Base-by-base conservation (phyloP, 148 eudicot species). In the Vaccinium macrocarpon region DNA sequence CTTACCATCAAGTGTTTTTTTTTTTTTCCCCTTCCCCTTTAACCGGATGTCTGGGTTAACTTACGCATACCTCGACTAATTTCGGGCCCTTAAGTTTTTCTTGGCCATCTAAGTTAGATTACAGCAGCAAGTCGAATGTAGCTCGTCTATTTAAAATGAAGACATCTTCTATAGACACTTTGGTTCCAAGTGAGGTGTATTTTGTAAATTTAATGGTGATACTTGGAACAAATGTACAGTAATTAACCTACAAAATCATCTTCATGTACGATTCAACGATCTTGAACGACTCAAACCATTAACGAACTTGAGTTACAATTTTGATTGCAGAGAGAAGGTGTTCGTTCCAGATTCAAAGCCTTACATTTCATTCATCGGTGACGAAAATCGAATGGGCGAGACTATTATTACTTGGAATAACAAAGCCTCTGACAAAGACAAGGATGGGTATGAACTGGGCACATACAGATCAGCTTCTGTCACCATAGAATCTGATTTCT, bases 291-390 rank as follows among this genome's bases (percentile, higher is more conserved):
- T 16, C 21, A 5, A 16, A 56, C 1, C 21, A 16, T 42, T 42
- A 42, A 42, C 46, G 46, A 42, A 42, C 46, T 42, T 42, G 27
- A 21, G 13, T 61, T 21, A n/a, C 25, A 7, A 72, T 21, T 49
- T 18, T 27, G 66, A 76, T 79, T 72, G 87, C 92, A 97, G 97
- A 84, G 99, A 97, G 70, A 95, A 92, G 84, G 96, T 97, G 61
- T 42, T 84, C 0, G 87, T 97, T 64, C 97, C 95, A 81, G 89
- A 83, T 15, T 81, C 86, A 5, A 97, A 97, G 86, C 93, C 97
- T 1, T 97, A 89, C 81, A 87, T 97, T 18, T 97, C 99, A 8
- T 93, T 97, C 82, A 92, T 97, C 13, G 99, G 99, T 50, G 88
- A 83, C 81, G 85, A 79, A 80, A 87, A 89, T 23, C 80, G 85